Conservation (phyloP, 1,139 yeast genomes). For the Diutina mesorugosa region DNA sequence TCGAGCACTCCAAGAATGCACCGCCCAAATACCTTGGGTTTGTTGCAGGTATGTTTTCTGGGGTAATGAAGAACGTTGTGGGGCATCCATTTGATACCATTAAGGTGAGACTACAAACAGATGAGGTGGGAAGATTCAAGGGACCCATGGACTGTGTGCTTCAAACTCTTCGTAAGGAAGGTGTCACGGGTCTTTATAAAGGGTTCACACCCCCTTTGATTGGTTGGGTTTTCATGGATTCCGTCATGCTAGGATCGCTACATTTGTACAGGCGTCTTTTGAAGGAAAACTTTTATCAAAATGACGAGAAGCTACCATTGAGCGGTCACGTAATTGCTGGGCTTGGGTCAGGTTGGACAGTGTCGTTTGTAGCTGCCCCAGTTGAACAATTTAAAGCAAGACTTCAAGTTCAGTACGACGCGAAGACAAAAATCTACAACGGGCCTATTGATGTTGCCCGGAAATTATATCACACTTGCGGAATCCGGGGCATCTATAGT, state of each 20-base stretch:
- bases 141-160: slow-evolving; percentile 76
- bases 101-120: slow-evolving; percentile 79
- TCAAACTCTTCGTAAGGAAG: slow-evolving; percentile 64
- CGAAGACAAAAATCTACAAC: slow-evolving; percentile 47
- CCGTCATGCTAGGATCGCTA: slow-evolving; percentile 76
- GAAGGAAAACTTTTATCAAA: slow-evolving; percentile 48
- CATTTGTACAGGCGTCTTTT: slow-evolving; percentile 63
- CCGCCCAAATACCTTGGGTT: slow-evolving; percentile 62
- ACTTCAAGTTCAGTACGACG: slow-evolving; percentile 81
- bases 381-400: slow-evolving; percentile 84
- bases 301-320: slow-evolving; percentile 51
- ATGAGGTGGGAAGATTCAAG: slow-evolving; percentile 46
- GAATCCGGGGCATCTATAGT: slow-evolving; percentile 26
- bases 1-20: slow-evolving; percentile 6
- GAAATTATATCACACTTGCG: slow-evolving; percentile 29
- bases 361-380: slow-evolving; percentile 88
- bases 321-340: slow-evolving; percentile 67
- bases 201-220: slow-evolving; percentile 88
- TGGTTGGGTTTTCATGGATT: slow-evolving; percentile 92
- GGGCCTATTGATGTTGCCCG: slow-evolving; percentile 72
- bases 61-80: slow-evolving; percentile 75
- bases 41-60: slow-evolving; percentile 80
- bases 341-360: slow-evolving; percentile 83
- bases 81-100: slow-evolving; percentile 93
- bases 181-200: slow-evolving; percentile 64